A percentile compares a stretch with the other conserved stretches of the same genome.
These are phyloP conservation scores for Yamadazyma friedrichii DNA, from an alignment of 1,139 yeast species.

Conservation along the genomic window DNA sequence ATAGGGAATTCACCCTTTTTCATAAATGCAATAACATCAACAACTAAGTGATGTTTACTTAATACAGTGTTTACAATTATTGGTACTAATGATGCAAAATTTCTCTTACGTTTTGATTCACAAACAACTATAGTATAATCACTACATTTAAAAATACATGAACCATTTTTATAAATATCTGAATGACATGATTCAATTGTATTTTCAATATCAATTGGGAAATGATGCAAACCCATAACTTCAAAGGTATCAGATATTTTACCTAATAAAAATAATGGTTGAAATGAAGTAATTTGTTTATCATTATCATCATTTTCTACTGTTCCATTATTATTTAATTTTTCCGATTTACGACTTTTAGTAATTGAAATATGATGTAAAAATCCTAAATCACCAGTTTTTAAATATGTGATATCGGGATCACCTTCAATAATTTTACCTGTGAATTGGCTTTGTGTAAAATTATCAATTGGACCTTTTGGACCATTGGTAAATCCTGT, in stretches of 20 bases:
- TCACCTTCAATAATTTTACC: slow-evolving; percentile 65
- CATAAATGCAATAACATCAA: slow-evolving; percentile 83
- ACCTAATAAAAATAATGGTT: slow-evolving; percentile 83
- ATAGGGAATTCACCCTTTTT: slow-evolving; percentile 63
- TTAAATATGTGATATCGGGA: slow-evolving; percentile 59
- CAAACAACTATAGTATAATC: slow-evolving; percentile 79
- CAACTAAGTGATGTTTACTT: slow-evolving; percentile 79
- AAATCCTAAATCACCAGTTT: slow-evolving; percentile 96
- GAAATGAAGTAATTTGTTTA: slow-evolving; percentile 45
- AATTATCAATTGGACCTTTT: slow-evolving; percentile 43
- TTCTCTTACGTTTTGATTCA: slow-evolving; percentile 55
- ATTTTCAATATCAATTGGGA: slow-evolving; percentile 79
- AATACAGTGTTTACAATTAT: slow-evolving; percentile 76
- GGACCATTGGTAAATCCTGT: slow-evolving; percentile 60
- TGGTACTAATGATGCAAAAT: slow-evolving; percentile 76
- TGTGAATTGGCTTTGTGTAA: slow-evolving; percentile 44
- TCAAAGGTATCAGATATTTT: slow-evolving; percentile 87
- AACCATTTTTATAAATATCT: slow-evolving; percentile 55
- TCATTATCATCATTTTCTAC: slow-evolving; percentile 1
- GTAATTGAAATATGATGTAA: slow-evolving; percentile 65
- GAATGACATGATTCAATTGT: slow-evolving; percentile 70
- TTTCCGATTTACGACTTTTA: slow-evolving; percentile 24
- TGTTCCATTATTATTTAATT: neutral
- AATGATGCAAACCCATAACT: slow-evolving; percentile 85
- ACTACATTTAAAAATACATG: slow-evolving; percentile 79